These are phyloP conservation scores for Linaria vulgaris DNA, from an alignment of 257 asterid genomes.

Conservation along the genomic window DNA sequence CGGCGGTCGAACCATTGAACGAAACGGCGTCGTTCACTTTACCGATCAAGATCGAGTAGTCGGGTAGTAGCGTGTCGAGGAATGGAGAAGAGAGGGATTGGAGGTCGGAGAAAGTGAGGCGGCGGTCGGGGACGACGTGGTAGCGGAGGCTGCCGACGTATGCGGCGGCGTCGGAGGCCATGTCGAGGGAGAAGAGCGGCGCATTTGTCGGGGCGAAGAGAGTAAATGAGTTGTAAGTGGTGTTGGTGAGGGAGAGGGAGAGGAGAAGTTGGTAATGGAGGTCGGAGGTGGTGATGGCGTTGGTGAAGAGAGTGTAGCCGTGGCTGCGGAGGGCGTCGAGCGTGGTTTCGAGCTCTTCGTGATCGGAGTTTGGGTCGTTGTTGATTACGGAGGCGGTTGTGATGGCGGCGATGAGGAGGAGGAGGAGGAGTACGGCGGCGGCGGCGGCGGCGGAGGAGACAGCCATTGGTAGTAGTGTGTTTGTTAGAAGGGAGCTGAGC, in stretches of 20 bases:
- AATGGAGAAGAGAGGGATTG: conserved; percentile 44
- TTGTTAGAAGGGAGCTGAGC: conserved; percentile 13
- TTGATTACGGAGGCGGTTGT: conserved; percentile 18
- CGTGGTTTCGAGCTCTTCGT: conserved; percentile 34
- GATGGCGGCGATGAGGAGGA: conserved; percentile 19
- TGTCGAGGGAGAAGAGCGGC: conserved; percentile 52
- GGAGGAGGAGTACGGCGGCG: conserved; percentile 23
- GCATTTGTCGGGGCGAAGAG: conserved; percentile 54
- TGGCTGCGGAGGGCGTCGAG: conserved; percentile 34
- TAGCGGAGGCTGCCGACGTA: conserved; percentile 55
- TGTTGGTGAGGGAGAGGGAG: conserved; percentile 1
- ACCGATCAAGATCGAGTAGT: conserved; percentile 45
- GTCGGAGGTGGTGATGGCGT: conserved; percentile 66
- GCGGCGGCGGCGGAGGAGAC: conserved; percentile 21
- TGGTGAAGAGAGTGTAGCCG: conserved; percentile 63
- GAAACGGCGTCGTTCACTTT: conserved; percentile 9
- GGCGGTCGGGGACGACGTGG: conserved; percentile 58
- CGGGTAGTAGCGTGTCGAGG: conserved; percentile 63
- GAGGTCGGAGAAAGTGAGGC: conserved; percentile 45
- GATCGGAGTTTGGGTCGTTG: conserved; percentile 13
- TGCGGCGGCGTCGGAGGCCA: conserved; percentile 50
- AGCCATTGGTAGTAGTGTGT: conserved; percentile 19
- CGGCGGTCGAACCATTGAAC: neutral
- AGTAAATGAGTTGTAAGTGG: conserved; percentile 38
- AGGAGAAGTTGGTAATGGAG: conserved; percentile 53